Evolutionary conservation across 345 rosid species (phyloP).

Genomic region (Raphanus raphanistrum): DNA sequence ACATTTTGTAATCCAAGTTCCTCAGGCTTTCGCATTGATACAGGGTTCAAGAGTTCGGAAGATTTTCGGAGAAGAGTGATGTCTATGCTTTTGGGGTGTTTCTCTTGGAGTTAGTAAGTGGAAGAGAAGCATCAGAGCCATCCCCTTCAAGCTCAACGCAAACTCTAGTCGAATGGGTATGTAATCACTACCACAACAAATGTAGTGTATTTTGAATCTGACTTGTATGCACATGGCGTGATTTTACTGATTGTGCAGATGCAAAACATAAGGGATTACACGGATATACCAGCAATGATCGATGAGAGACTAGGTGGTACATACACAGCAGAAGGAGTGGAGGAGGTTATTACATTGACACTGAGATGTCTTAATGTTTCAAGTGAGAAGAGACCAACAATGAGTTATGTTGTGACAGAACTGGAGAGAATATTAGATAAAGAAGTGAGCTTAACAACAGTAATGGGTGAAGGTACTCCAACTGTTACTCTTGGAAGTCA

Average conservation of each 20-base stretch:
- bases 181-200: conserved; percentile 21
- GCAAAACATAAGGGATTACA: conserved; percentile 55
- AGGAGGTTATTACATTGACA: conserved; percentile 61
- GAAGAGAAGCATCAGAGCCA: conserved; percentile 68
- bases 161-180: conserved; percentile 80
- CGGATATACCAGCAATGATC: conserved; percentile 48
- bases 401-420: conserved; percentile 73
- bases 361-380: conserved; percentile 61
- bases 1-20: conserved; percentile 13
- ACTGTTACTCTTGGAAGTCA: conserved; percentile 89
- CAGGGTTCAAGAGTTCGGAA: conserved; percentile 84
- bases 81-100: conserved; percentile 89
- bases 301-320: conserved; percentile 68
- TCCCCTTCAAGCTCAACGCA: conserved; percentile 56
- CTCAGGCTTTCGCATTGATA: background rate
- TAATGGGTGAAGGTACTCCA: conserved; percentile 84
- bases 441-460: conserved; percentile 77
- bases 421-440: conserved; percentile 73
- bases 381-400: conserved; percentile 77
- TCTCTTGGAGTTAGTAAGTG: conserved; percentile 78
- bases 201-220: conserved; percentile 10
- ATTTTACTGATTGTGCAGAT: conserved; percentile 44
- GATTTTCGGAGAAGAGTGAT: conserved; percentile 90
- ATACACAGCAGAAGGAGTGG: conserved; percentile 85
- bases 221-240: conserved; percentile 19